A percentile compares a stretch with the other conserved stretches of the same genome.
These are phyloP conservation scores for Calonectria naviculata DNA, from an alignment of 2,329 filamentous ascomycete species.

Conservation along the genomic window DNA sequence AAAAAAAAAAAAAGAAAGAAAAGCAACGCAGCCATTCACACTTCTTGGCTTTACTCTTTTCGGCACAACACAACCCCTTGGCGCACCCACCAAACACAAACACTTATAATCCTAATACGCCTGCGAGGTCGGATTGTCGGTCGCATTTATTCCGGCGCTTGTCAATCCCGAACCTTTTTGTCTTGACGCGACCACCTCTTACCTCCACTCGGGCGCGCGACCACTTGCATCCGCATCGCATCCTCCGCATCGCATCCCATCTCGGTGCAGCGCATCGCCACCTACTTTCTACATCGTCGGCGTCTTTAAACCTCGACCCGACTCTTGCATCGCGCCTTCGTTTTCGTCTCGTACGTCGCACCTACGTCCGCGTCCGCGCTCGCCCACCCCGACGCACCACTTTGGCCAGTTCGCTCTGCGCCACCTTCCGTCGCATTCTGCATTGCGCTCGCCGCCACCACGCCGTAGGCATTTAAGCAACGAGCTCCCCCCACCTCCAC, in stretches of 20 bases:
- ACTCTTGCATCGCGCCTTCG: slow-evolving; percentile 20
- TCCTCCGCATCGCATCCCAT: slow-evolving; percentile 4
- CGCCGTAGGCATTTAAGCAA: slow-evolving; percentile 30
- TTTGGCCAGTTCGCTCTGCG: slow-evolving; percentile 22
- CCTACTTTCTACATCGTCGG: slow-evolving; percentile 2
- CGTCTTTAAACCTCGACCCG: slow-evolving; percentile 7
- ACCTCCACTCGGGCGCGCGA: slow-evolving; percentile 16
- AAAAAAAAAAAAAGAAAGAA: background rate
- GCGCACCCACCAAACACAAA: slow-evolving; percentile 12
- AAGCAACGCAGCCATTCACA: slow-evolving; percentile 27
- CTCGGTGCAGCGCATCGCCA: slow-evolving; percentile 19
- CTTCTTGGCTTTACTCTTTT: slow-evolving; percentile 9
- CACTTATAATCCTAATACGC: slow-evolving; percentile 15
- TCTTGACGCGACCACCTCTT: slow-evolving; percentile 5
- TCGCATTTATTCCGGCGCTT: slow-evolving; percentile 9
- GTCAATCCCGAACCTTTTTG: slow-evolving; percentile 2
- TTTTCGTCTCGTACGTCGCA: slow-evolving; percentile 23
- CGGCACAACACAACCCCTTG: slow-evolving; percentile 32
- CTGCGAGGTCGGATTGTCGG: slow-evolving; percentile 16
- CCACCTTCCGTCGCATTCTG: slow-evolving; percentile 34
- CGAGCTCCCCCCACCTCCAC: slow-evolving; percentile 24
- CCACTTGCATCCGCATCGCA: slow-evolving; percentile 5
- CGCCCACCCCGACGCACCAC: slow-evolving; percentile 27
- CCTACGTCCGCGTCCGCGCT: slow-evolving; percentile 20
- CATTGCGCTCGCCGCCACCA: slow-evolving; percentile 32